Evolutionary conservation across 202 grass and related monocot species (phyloP), one percentile per base, ranked within the genome.

Genomic region (Schoenoplectus tabernaemontani): DNA sequence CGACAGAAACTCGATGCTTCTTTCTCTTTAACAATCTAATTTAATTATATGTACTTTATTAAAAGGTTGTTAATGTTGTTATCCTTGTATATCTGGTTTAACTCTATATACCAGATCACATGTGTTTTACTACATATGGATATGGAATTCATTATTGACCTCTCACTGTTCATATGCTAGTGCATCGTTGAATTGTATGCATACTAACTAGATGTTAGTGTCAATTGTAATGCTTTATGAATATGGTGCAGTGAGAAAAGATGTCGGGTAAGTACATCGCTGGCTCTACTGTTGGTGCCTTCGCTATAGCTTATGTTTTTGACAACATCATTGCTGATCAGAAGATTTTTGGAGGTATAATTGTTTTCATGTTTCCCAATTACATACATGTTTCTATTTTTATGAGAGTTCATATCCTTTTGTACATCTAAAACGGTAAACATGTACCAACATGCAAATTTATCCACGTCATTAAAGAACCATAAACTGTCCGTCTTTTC

Each of bases 341-440:
- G 82, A 97, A 97, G 87, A 82, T 97, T 24, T 91, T 93, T 41
- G 93, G 93, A 84, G 93, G 93, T 91, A 38, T 2, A 20, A 17
- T 59, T 26, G 30, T 67, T 59, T 58, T 7, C 37, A 12, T 80
- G 22, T 65, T 80, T 54, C 16, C 28, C 70, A 53, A 33, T 22
- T 42, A 37, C 15, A 37, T 64, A 36, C 32, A 36, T 32, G 12
- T 15, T 64, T 69, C 17, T 44, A 7, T 44, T 67, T 7, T 22
- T 67, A 22, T 9, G 17, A 42, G n/a, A 68, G 64, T n/a, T 1
- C 23, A 68, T 68, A 37, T 68, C 37, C n/a, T 43, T 3, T 7
- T 67, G 13, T 42, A 42, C 64, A 10, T 47, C 2, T 51, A 67
- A 9, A 53, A 26, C 46, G 10, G 7, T 0, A 34, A 53, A 33